phyloP scores from a whole-genome alignment of 352 stramenopile species.

The Globisporangium viniferum region DNA sequence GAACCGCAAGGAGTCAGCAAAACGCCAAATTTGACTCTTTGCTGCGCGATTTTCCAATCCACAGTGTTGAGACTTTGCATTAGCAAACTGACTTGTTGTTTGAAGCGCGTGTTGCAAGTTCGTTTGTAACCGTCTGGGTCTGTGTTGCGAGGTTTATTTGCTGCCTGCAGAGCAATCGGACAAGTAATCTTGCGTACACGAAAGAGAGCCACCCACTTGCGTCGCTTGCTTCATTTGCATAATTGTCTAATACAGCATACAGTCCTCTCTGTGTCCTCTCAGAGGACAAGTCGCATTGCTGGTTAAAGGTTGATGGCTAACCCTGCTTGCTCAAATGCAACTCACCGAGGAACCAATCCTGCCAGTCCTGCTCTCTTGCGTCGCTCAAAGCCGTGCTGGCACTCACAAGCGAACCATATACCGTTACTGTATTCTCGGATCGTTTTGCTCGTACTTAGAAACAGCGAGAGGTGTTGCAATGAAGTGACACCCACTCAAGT shows the following conservation, averaged over 20 bases:
- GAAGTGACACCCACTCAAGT: too few relatives aligned
- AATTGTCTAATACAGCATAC: neutral
- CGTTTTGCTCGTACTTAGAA: too few relatives aligned
- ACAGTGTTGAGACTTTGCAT: neutral
- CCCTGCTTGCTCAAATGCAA: neutral
- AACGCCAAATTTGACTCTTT: neutral
- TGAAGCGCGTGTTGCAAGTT: neutral
- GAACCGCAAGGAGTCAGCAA: neutral
- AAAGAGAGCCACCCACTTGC: neutral
- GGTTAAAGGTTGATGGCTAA: neutral
- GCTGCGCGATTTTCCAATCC: neutral
- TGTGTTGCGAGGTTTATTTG: neutral
- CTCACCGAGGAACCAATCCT: neutral
- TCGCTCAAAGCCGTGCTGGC: too few relatives aligned
- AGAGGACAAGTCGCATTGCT: neutral
- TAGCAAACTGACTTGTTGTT: neutral
- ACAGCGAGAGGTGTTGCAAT: too few relatives aligned
- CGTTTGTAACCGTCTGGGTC: neutral
- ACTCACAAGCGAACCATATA: too few relatives aligned
- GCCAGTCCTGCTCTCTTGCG: too few relatives aligned
- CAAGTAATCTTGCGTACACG: neutral
- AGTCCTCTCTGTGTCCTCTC: too few relatives aligned
- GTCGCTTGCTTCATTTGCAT: neutral
- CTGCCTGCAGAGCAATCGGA: neutral
- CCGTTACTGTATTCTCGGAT: too few relatives aligned